Evolutionary conservation across 495 filamentous ascomycete species (phyloP), one percentile per base, ranked within the genome.

Genomic region (Clohesyomyces aquaticus): DNA sequence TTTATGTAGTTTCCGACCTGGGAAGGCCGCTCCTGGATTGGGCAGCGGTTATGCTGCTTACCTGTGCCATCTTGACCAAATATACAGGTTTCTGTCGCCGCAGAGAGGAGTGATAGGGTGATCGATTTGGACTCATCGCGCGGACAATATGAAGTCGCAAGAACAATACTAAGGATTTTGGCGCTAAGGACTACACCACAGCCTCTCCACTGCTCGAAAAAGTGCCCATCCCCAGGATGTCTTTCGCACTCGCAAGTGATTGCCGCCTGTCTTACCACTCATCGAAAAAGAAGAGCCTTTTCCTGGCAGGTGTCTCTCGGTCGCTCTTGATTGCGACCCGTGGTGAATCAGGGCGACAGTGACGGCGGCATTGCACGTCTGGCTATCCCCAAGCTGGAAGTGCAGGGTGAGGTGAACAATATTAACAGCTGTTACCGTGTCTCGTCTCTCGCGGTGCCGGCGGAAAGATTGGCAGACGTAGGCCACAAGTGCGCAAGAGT

Each of bases 91-190:
- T n/a, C n/a, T n/a, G n/a, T n/a, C n/a, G n/a, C n/a, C n/a, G n/a
- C n/a, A n/a, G n/a, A n/a, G n/a, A n/a, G n/a, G n/a, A n/a, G n/a
- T n/a, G n/a, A n/a, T n/a, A n/a, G n/a, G n/a, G n/a, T n/a, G n/a
- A n/a, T n/a, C n/a, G n/a, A n/a, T n/a, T n/a, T n/a, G n/a, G 63
- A 54, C 27, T 60, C 47, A 66, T 28, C 50, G 61, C 50, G 14
- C 49, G 43, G 49, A 55, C 48, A 55, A 66, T n/a, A n/a, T n/a
- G 27, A 43, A 56, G n/a, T 2, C 38, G 11, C 27, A 46, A 65
- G 63, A 66, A 66, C 63, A 66, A 66, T 66, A 66, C 16, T 66
- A 66, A 66, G 55, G 57, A 51, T 27, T 41, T 22, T 22, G 9
- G 54, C 51, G 32, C 51, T 28, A 55, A 41, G n/a, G 18, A 4